Base-by-base conservation (phyloP, 1,139 yeast genomes). In the Candida labiduridarum region DNA sequence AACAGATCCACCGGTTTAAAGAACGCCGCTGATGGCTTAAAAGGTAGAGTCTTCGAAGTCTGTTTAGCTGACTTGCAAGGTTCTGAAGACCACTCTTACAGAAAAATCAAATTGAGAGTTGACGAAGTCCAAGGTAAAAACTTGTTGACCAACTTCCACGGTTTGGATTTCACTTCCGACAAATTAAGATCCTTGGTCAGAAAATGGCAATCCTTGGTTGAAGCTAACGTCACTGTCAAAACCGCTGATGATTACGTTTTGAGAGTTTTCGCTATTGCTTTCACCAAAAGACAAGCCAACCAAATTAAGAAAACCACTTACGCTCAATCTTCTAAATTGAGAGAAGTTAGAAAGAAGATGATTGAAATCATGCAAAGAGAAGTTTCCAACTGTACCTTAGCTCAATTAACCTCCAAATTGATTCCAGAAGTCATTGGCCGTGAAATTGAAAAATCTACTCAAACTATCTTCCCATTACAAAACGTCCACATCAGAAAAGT, bases 71-170 rank as follows among this genome's bases (percentile, higher is more conserved):
- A 76, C 64, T 73, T 76, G 62, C 80, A 76, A 67, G 81, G 80
- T 51, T 72, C 79, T 50, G 81, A 76, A 69, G 80, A 76, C 68
- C 80, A 76, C 71, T 68, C 80, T 50, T 70, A 71, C 76, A 76
- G 79, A 73, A 76, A 76, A 68, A 65, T 76, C 63, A 76, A 73
- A 69, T 76, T 76, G 71, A 76, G 81, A 76, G 80, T 76, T 55
- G 81, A 76, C 59, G 81, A 76, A 69, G 81, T 76, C 51, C 79
- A 76, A 68, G 80, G 80, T 68, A 76, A 76, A 69, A 76, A 76
- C 72, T 74, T 76, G 66, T 75, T 76, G 66, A 76, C 81, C 71
- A 76, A 76, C 76, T 76, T 76, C 76, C 80, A 76, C 66, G 81
- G 80, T 55, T 66, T 76, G 62, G 78, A 74, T 67, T 76, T 76